These are phyloP conservation scores for Rhodotorula diobovata DNA, from an alignment of 768 basidiomycete genomes.

Conservation along the genomic window DNA sequence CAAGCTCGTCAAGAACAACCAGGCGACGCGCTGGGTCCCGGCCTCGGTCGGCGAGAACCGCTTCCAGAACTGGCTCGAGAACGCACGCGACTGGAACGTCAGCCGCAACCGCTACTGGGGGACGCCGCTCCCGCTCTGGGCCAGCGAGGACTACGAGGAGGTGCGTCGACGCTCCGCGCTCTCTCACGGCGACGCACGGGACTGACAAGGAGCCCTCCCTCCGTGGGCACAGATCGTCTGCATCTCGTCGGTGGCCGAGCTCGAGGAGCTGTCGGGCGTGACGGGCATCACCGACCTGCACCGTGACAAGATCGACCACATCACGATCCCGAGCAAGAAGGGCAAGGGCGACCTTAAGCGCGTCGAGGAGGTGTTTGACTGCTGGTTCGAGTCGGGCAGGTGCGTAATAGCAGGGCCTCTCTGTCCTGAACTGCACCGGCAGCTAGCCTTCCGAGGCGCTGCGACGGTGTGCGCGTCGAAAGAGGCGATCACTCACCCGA, in stretches of 20 bases:
- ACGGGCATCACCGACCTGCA: conserved; percentile 83
- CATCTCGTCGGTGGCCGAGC: conserved; percentile 78
- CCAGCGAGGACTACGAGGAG: conserved; percentile 85
- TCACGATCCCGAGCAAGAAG: conserved; percentile 85
- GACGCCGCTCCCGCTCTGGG: conserved; percentile 95
- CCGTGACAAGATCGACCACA: conserved; percentile 87
- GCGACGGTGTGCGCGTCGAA: neutral
- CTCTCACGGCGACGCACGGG: neutral
- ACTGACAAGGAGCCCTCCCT: neutral
- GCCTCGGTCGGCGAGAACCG: conserved; percentile 81
- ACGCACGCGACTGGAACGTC: conserved; percentile 98
- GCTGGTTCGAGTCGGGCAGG: conserved; percentile 99
- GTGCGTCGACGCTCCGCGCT: conserved; percentile 48
- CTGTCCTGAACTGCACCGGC: too few relatives aligned
- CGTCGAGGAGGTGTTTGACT: conserved; percentile 97
- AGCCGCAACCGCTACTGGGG: conserved; percentile 99
- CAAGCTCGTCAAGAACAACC: conserved; percentile 82
- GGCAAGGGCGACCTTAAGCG: conserved; percentile 82
- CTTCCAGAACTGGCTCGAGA: conserved; percentile 95
- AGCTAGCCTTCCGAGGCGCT: too few relatives aligned
- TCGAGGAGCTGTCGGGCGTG: conserved; percentile 78
- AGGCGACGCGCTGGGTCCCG: conserved; percentile 91
- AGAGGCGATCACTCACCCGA: neutral
- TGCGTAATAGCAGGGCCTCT: too few relatives aligned
- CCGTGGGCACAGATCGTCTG: conserved; percentile 53